These are phyloP conservation scores for Metschnikowia colocasiae DNA, from an alignment of 805 yeast genomes.

Conservation along the genomic window DNA sequence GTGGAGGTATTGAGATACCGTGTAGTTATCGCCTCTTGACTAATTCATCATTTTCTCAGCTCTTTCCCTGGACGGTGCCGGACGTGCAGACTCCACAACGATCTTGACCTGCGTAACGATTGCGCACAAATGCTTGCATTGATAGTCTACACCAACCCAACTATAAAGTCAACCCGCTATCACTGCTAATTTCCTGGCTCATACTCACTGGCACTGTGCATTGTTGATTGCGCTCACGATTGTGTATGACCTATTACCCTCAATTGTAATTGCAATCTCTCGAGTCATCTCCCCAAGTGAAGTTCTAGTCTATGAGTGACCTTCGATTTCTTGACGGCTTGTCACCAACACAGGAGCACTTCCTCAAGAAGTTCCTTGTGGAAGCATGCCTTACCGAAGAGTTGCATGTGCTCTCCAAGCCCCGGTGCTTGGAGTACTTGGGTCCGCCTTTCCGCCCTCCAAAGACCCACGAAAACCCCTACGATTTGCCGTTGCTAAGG, in stretches of 20 bases:
- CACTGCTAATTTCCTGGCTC: constrained; percentile 1
- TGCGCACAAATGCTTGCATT: constrained; percentile 2
- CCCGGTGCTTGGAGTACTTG: constrained; percentile 59
- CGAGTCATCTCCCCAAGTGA: too few relatives aligned
- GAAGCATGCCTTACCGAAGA: constrained; percentile 61
- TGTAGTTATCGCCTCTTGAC: too few relatives aligned
- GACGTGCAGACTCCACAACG: neutral
- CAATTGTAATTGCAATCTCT: too few relatives aligned
- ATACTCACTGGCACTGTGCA: neutral
- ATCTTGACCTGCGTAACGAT: neutral
- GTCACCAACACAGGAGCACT: constrained; percentile 75
- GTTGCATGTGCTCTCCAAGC: constrained; percentile 53
- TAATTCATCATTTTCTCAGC: too few relatives aligned
- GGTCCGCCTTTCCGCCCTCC: constrained; percentile 68
- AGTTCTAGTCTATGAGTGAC: neutral
- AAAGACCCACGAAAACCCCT: constrained; percentile 9
- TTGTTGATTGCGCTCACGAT: neutral
- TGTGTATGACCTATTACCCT: too few relatives aligned
- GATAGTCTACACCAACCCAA: neutral
- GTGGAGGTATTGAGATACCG: too few relatives aligned
- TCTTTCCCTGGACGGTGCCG: too few relatives aligned
- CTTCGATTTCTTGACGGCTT: constrained; percentile 21
- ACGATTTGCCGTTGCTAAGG: constrained; percentile 62
- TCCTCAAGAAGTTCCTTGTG: constrained; percentile 77
- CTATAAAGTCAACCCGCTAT: neutral